Evolutionary conservation across 345 rosid genomes (phyloP), one percentile per base, ranked within the genome.

Genomic region (Carallia brachiata): DNA sequence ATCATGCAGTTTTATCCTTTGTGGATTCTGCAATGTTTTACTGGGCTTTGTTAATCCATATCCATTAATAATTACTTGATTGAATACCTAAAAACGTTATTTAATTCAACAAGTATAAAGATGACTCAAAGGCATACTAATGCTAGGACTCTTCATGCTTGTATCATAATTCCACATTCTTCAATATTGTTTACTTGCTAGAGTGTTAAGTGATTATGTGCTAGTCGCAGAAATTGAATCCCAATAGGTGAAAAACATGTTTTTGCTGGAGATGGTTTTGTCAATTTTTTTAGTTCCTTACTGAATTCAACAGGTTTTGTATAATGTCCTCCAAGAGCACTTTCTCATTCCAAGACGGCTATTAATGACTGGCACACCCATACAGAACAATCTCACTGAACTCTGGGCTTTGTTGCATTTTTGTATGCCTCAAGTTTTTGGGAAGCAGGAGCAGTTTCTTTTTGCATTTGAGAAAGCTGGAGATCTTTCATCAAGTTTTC

Each of bases 391-490:
- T 76, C 90, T 93, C 62, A 80, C 85, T 36, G 98, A 93, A 75
- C 90, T 93, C n/a, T 93, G 98, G 98, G 90, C 96, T 55, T 79
- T 93, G 81, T 73, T 93, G 93, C 97, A 90, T 82, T 93, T 93
- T 74, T 93, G 97, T 69, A 86, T 90, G 96, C 95, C 98, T 66
- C 82, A 77, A 36, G 84, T 93, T 50, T 93, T 93, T 87, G 96
- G 97, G 77, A 86, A 82, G 36, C 82, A 80, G 78, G 82, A 89
- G 68, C 86, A 89, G 75, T 93, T 90, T 66, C 93, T 85, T 83
- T 80, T 63, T 31, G 76, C 85, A 57, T 93, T 93, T 74, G 85
- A 86, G 79, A 91, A 89, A 83, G 80, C 81, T 70, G 93, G 78
- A 72, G 80, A 83, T 66, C 47, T 60, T 80, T 70, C 79, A 66